Evolutionary conservation across 192 early-diverging fungal species (phyloP).

Genomic region (Rhizophlyctis rosea): DNA sequence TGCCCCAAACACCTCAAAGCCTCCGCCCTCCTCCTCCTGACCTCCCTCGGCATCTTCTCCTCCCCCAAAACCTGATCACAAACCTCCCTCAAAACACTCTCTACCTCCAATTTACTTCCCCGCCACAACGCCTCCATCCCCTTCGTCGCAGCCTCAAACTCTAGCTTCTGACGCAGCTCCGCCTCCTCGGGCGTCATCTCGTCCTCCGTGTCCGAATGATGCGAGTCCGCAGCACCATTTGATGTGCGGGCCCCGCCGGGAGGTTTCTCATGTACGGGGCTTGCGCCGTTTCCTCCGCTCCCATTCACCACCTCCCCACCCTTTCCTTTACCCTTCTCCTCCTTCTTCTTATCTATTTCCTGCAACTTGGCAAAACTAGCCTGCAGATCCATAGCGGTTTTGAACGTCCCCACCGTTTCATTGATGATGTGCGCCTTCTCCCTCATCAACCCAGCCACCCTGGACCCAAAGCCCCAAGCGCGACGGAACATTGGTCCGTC

Average conservation of each 20-base stretch:
- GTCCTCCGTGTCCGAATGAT: constrained; percentile 19
- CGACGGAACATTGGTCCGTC: constrained; percentile 49
- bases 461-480: constrained; percentile 43
- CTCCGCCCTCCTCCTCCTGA: constrained; percentile 63
- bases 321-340: constrained; percentile 61
- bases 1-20: constrained; percentile 84
- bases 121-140: constrained; percentile 91
- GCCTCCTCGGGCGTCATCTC: constrained; percentile 41
- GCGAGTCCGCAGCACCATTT: constrained; percentile 4
- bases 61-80: constrained; percentile 84
- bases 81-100: constrained; percentile 86
- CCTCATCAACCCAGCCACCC: constrained; percentile 48
- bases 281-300: constrained; percentile 68
- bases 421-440: constrained; percentile 91
- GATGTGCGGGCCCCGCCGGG: too few relatives aligned
- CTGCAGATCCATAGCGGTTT: constrained; percentile 91
- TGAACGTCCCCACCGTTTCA: constrained; percentile 87
- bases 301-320: too few relatives aligned
- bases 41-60: constrained; percentile 49
- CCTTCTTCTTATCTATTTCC: constrained; percentile 82
- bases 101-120: constrained; percentile 92
- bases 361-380: constrained; percentile 84
- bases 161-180: constrained; percentile 40
- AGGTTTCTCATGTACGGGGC: not conserved
- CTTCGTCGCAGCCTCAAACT: constrained; percentile 58